Conservation (phyloP, 805 yeast species). For the Kuraishia capsulata region DNA sequence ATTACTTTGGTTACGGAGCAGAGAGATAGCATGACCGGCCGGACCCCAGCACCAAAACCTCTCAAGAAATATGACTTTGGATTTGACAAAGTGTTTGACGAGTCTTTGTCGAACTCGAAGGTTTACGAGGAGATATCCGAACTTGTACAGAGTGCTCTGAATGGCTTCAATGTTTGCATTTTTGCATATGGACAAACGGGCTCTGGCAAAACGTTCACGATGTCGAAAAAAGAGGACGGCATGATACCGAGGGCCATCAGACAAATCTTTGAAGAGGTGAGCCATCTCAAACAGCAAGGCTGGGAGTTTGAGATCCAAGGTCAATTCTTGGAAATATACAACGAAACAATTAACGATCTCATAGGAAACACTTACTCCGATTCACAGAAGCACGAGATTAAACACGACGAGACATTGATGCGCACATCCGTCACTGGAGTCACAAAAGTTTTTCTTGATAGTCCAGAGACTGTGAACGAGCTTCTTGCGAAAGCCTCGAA, state of each 20-base stretch:
- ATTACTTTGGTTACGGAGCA: constrained; percentile 17
- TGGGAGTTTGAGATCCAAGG: constrained; percentile 60
- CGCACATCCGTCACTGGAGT: constrained; percentile 57
- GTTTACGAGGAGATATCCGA: constrained; percentile 83
- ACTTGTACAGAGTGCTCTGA: constrained; percentile 73
- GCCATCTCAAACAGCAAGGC: constrained; percentile 38
- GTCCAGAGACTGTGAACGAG: constrained; percentile 37
- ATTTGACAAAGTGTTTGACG: constrained; percentile 73
- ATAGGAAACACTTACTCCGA: constrained; percentile 24
- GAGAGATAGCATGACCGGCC: neutral
- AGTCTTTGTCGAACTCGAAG: constrained; percentile 41
- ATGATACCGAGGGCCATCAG: constrained; percentile 70
- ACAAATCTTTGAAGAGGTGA: constrained; percentile 56
- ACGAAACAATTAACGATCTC: constrained; percentile 71
- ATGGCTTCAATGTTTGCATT: constrained; percentile 87
- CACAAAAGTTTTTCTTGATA: constrained; percentile 33
- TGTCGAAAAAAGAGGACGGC: constrained; percentile 67
- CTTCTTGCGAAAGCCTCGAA: constrained; percentile 46
- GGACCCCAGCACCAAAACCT: neutral
- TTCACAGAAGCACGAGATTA: constrained; percentile 49
- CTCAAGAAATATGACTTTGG: constrained; percentile 33
- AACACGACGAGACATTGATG: constrained; percentile 50
- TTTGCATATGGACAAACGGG: constrained; percentile 98
- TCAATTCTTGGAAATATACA: constrained; percentile 83
- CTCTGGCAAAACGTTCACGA: constrained; percentile 89